phyloP scores from a whole-genome alignment of 2,329 filamentous ascomycete genomes.

The Colletotrichum brevisporum region DNA sequence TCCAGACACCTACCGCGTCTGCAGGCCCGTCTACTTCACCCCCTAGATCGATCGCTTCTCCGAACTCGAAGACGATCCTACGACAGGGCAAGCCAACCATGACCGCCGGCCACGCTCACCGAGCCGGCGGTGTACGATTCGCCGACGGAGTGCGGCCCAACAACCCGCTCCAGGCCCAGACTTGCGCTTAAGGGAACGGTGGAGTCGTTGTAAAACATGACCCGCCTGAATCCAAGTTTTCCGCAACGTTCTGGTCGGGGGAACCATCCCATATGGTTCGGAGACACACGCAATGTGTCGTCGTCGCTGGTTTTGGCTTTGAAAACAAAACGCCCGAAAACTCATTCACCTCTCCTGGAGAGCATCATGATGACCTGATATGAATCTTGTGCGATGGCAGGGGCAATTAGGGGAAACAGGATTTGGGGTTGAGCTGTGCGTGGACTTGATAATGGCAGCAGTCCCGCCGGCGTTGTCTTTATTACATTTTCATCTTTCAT shows the following conservation, averaged over 20 bases:
- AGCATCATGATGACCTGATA: constrained; percentile 42
- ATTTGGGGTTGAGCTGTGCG: constrained; percentile 37
- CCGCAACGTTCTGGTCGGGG: constrained; percentile 36
- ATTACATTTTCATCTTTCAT: constrained; percentile 21
- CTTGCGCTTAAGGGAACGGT: constrained; percentile 52
- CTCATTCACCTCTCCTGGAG: constrained; percentile 41
- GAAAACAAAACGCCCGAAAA: constrained; percentile 38
- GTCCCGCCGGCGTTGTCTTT: constrained; percentile 33
- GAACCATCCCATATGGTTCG: constrained; percentile 12
- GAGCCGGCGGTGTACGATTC: constrained; percentile 58
- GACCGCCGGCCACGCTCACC: constrained; percentile 53
- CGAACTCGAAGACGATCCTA: constrained; percentile 58
- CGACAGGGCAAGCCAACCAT: constrained; percentile 59
- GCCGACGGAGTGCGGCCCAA: constrained; percentile 55
- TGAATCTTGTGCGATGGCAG: constrained; percentile 41
- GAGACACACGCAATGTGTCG: constrained; percentile 26
- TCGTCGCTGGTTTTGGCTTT: constrained; percentile 40
- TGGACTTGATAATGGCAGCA: constrained; percentile 17
- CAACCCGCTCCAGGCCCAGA: constrained; percentile 48
- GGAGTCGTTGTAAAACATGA: constrained; percentile 36
- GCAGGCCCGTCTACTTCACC: constrained; percentile 73
- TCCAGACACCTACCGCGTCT: constrained; percentile 64
- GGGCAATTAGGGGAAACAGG: constrained; percentile 35
- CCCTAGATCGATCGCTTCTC: constrained; percentile 51
- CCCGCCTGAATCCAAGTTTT: constrained; percentile 35